phyloP scores from a whole-genome alignment of 768 basidiomycete genomes.

The Tephrocybe rancida region DNA sequence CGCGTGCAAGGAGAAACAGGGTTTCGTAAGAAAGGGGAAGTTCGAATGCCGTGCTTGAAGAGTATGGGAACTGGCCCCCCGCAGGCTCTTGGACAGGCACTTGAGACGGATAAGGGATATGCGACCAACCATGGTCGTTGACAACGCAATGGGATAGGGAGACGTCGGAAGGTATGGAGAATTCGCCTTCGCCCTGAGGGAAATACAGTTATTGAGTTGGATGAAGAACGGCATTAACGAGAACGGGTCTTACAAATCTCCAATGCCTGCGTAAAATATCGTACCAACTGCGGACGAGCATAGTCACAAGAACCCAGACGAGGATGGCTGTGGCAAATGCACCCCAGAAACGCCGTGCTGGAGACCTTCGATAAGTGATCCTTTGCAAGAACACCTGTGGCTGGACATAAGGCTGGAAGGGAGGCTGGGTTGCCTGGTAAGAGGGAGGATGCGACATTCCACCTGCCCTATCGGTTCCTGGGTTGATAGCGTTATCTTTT shows the following conservation, averaged over 20 bases:
- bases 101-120: not conserved
- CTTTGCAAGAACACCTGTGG: conserved; percentile 1
- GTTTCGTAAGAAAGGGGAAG: conserved; percentile 24
- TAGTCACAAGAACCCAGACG: conserved; percentile 21
- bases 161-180: conserved; percentile 16
- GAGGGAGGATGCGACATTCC: conserved; percentile 8
- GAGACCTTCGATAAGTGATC: conserved; percentile 13
- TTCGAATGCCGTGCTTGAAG: conserved; percentile 17
- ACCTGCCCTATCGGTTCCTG: conserved; percentile 2
- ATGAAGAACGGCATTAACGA: not conserved
- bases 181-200: conserved; percentile 14
- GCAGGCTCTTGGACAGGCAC: too few species aligned
- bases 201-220: not conserved
- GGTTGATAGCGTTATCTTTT: not conserved
- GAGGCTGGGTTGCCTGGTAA: conserved; percentile 8
- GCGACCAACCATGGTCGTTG: conserved; percentile 10
- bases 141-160: conserved; percentile 10
- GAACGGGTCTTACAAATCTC: conserved; percentile 8
- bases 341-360: conserved; percentile 22
- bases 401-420: conserved; percentile 7
- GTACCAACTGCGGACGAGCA: conserved; percentile 19
- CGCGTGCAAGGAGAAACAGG: conserved; percentile 30
- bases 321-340: conserved; percentile 20
- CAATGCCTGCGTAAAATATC: conserved; percentile 10
- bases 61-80: conserved; percentile 11